Conservation (phyloP, 192 early-diverging fungal genomes). For the Entomortierella lignicola region DNA sequence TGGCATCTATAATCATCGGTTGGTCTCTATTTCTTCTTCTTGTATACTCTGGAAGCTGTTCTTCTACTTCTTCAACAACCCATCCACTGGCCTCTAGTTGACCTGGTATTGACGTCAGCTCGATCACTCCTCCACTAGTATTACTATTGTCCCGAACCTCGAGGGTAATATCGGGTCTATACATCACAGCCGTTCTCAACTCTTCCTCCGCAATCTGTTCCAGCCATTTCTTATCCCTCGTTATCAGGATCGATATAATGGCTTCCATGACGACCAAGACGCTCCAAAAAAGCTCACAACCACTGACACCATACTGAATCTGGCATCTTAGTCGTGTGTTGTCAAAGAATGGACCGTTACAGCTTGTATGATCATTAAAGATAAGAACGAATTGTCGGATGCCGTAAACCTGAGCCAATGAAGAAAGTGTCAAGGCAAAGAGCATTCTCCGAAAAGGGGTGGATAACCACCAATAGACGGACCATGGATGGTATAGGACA, state of each 20-base stretch:
- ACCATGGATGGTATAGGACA: not conserved
- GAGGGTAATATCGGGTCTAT: slow-evolving; percentile 3
- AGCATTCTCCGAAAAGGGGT: not conserved
- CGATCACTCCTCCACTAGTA: not conserved
- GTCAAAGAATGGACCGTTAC: slow-evolving; percentile 1
- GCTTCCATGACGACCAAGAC: slow-evolving; percentile 4
- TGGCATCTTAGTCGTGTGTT: slow-evolving; percentile 6
- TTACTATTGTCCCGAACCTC: not conserved
- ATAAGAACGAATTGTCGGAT: not conserved
- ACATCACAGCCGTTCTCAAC: not conserved
- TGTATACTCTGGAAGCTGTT: slow-evolving; percentile 8
- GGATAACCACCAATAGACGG: slow-evolving; percentile 9
- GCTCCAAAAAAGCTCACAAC: not conserved
- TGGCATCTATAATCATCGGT: slow-evolving; percentile 10
- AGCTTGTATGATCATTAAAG: not conserved
- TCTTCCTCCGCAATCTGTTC: slow-evolving; percentile 16
- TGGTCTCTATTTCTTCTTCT: slow-evolving; percentile 3
- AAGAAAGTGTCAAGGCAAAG: not conserved
- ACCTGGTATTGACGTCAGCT: not conserved
- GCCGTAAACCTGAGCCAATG: not conserved
- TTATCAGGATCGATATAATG: not conserved
- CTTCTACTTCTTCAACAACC: not conserved
- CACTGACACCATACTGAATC: slow-evolving; percentile 4
- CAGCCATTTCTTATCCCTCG: slow-evolving; percentile 2
- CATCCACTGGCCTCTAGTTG: not conserved